These are phyloP conservation scores for Paraphaeosphaeria sporulosa DNA, from an alignment of 2,329 filamentous ascomycete species.

Conservation along the genomic window DNA sequence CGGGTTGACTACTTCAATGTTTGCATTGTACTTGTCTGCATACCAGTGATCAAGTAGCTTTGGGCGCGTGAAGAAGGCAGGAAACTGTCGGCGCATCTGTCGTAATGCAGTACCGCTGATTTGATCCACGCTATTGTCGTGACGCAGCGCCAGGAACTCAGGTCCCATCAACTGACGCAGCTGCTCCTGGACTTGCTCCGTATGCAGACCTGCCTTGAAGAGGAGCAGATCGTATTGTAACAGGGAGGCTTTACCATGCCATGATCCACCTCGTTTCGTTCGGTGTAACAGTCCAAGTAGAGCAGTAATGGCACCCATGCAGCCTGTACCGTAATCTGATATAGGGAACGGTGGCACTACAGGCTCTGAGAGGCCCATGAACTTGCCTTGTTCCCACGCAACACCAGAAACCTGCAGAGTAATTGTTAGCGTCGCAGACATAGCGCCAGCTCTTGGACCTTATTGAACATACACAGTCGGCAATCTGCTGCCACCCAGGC, in stretches of 20 bases:
- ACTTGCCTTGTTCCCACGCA: slow-evolving; percentile 53
- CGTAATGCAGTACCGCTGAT: not conserved
- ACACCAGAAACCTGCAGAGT: slow-evolving; percentile 51
- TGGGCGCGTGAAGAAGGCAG: not conserved
- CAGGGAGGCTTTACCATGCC: not conserved
- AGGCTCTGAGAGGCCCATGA: slow-evolving; percentile 10
- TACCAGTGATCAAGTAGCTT: slow-evolving; percentile 1
- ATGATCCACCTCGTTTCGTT: slow-evolving; percentile 2
- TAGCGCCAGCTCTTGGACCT: not conserved
- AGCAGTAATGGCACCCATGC: slow-evolving; percentile 8
- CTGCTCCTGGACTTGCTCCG: not conserved
- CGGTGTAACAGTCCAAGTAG: not conserved
- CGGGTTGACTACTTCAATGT: not conserved
- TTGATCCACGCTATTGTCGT: slow-evolving; percentile 5
- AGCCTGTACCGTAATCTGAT: slow-evolving; percentile 9
- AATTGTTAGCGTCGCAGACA: too few species aligned
- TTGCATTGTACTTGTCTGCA: slow-evolving; percentile 4
- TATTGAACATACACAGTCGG: slow-evolving; percentile 51
- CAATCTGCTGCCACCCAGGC: slow-evolving; percentile 73
- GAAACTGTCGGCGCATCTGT: slow-evolving; percentile 1
- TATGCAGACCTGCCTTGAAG: not conserved
- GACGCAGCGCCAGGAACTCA: slow-evolving; percentile 4
- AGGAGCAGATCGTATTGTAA: slow-evolving; percentile 5
- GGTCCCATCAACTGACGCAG: not conserved
- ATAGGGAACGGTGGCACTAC: slow-evolving; percentile 10